Evolutionary conservation across 169 alveolate genomes (phyloP).

Genomic region (Plasmodium inui): DNA sequence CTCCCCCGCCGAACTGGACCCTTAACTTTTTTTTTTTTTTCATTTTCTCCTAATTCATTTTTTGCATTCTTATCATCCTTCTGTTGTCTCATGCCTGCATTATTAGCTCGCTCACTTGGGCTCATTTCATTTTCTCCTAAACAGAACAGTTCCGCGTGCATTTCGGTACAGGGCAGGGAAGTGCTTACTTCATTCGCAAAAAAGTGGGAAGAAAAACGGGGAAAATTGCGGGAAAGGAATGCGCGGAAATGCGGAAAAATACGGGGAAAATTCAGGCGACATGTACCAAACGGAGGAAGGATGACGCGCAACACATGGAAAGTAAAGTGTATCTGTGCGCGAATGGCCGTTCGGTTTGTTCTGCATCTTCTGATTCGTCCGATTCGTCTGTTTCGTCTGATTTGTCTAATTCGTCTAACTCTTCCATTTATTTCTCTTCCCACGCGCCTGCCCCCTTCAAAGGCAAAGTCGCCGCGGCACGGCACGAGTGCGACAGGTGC

Average conservation of each 20-base stretch:
- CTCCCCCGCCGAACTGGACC: too few relatives aligned
- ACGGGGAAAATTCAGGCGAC: too few relatives aligned
- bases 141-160: not conserved
- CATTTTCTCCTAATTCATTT: not conserved
- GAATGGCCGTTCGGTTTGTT: not conserved
- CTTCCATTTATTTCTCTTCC: not conserved
- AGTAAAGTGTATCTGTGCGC: not conserved
- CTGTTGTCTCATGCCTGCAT: too few relatives aligned
- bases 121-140: not conserved
- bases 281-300: not conserved
- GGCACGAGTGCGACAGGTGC: not conserved
- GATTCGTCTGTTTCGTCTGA: not conserved
- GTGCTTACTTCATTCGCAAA: not conserved
- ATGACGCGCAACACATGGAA: not conserved
- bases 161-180: not conserved
- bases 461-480: not conserved
- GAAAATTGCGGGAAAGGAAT: too few relatives aligned
- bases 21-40: too few relatives aligned
- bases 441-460: too few relatives aligned
- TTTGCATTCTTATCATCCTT: too few relatives aligned
- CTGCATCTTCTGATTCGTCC: not conserved
- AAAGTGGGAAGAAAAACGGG: not conserved
- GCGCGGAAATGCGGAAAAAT: too few relatives aligned
- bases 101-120: too few relatives aligned
- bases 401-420: not conserved